These are phyloP conservation scores for Calonectria hongkongensis DNA, from an alignment of 2,329 filamentous ascomycete genomes.

Conservation along the genomic window DNA sequence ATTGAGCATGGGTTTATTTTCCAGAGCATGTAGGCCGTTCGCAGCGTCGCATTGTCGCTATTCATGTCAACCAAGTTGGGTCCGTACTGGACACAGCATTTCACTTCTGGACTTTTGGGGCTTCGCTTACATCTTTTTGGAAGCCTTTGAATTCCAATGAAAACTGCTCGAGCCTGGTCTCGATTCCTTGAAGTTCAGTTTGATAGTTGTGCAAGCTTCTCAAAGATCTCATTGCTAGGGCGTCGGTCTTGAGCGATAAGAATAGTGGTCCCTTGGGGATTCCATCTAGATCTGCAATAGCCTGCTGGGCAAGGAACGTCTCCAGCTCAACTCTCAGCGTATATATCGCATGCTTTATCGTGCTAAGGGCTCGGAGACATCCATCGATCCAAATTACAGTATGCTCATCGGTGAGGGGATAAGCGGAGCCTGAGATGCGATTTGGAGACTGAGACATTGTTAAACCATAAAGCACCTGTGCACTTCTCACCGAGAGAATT, in stretches of 20 bases:
- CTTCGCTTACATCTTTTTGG: slow-evolving; percentile 13
- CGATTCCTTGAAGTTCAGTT: background rate
- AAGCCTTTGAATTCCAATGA: background rate
- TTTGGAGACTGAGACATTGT: slow-evolving; percentile 18
- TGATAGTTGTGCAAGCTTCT: background rate
- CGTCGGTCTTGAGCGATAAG: slow-evolving; percentile 10
- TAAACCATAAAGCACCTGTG: background rate
- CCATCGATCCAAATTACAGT: slow-evolving; percentile 14
- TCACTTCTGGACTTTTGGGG: background rate
- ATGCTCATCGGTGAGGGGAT: background rate
- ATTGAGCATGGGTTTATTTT: background rate
- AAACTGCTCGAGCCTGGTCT: background rate
- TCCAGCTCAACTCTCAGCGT: background rate
- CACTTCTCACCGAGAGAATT: background rate
- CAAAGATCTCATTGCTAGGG: slow-evolving; percentile 3
- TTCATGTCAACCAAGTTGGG: slow-evolving; percentile 2
- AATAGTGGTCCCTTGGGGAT: slow-evolving; percentile 33
- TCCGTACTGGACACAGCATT: background rate
- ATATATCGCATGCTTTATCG: background rate
- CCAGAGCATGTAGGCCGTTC: background rate
- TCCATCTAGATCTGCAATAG: background rate
- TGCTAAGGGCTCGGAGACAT: background rate
- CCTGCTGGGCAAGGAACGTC: background rate
- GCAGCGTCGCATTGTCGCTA: slow-evolving; percentile 1
- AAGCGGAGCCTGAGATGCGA: background rate